These are phyloP conservation scores for Ganoderma boninense DNA, from an alignment of 1,284 basidiomycete genomes.

Conservation along the genomic window DNA sequence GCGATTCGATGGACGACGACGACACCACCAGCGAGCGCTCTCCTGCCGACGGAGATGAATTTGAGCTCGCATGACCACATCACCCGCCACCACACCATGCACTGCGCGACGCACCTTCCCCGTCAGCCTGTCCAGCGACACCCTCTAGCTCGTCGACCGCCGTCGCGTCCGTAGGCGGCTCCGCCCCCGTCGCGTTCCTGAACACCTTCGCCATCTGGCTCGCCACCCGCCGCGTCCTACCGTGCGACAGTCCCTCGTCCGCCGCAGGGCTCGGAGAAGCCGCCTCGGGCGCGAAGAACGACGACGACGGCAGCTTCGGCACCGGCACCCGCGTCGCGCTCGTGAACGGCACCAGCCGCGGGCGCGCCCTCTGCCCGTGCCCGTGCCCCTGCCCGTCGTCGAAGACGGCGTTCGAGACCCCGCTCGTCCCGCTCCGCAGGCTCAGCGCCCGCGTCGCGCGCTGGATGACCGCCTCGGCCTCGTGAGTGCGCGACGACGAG, in stretches of 20 bases:
- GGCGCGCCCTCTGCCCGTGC: constrained; percentile 45
- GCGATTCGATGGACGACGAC: constrained; percentile 68
- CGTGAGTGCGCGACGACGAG: constrained; percentile 44
- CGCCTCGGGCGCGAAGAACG: constrained; percentile 41
- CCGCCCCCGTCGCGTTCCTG: constrained; percentile 32
- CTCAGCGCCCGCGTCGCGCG: constrained; percentile 57
- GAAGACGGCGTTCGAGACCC: constrained; percentile 36
- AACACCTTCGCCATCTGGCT: constrained; percentile 75
- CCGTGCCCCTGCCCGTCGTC: not conserved
- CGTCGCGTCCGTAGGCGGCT: constrained; percentile 46
- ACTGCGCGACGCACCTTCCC: constrained; percentile 27
- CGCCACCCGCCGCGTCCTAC: constrained; percentile 54
- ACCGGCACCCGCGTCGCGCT: constrained; percentile 72
- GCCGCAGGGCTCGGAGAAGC: constrained; percentile 33
- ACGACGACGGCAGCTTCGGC: constrained; percentile 48
- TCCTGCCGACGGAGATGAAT: constrained; percentile 6
- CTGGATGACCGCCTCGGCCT: constrained; percentile 57
- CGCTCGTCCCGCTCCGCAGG: constrained; percentile 52
- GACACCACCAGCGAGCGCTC: constrained; percentile 53
- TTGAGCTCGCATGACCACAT: not conserved
- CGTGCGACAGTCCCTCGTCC: constrained; percentile 18
- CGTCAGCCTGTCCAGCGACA: constrained; percentile 66
- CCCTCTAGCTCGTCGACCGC: constrained; percentile 61
- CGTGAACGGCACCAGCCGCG: constrained; percentile 79
- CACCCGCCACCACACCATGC: not conserved